Percentiles rank a stretch among this genome's conserved stretches.
Evolutionary conservation across 2,329 filamentous ascomycete genomes (phyloP).

Genomic region (Penicillium italicum): DNA sequence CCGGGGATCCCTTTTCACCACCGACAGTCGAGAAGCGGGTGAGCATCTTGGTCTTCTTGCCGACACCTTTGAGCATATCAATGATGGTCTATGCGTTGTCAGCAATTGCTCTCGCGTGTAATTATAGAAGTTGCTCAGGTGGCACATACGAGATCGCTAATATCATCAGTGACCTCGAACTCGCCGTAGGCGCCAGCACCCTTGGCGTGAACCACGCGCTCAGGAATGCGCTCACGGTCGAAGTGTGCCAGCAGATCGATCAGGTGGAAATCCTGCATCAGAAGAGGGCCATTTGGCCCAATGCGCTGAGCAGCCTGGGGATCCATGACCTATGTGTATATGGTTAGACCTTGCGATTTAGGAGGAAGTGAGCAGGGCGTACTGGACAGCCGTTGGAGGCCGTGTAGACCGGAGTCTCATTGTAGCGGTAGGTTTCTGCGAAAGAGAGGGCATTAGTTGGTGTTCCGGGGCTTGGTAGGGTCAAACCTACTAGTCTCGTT

Average conservation of each 20-base stretch:
- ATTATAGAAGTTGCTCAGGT: not conserved
- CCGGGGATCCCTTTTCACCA: slow-evolving; percentile 67
- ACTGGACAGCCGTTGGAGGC: slow-evolving; percentile 58
- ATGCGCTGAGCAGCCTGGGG: slow-evolving; percentile 53
- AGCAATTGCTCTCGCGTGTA: not conserved
- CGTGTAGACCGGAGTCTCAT: slow-evolving; percentile 58
- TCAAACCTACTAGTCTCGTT: slow-evolving; percentile 32
- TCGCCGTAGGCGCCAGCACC: slow-evolving; percentile 43
- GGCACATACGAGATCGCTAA: slow-evolving; percentile 44
- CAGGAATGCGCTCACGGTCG: slow-evolving; percentile 41
- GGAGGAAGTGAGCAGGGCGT: not conserved
- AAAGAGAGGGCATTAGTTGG: not conserved
- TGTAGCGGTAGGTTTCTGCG: slow-evolving; percentile 49
- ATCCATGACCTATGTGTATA: slow-evolving; percentile 44
- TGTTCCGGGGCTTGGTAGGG: not conserved
- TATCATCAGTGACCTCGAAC: slow-evolving; percentile 48
- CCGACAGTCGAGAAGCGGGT: slow-evolving; percentile 73
- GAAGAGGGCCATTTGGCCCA: slow-evolving; percentile 56
- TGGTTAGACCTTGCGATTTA: slow-evolving; percentile 4
- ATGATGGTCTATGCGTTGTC: slow-evolving; percentile 32
- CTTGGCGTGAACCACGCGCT: slow-evolving; percentile 45
- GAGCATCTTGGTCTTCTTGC: slow-evolving; percentile 66
- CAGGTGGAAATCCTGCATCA: slow-evolving; percentile 64
- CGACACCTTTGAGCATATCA: slow-evolving; percentile 55
- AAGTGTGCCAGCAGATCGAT: slow-evolving; percentile 56